phyloP scores from a whole-genome alignment of 768 basidiomycete species.

The Clathrus columnatus region DNA sequence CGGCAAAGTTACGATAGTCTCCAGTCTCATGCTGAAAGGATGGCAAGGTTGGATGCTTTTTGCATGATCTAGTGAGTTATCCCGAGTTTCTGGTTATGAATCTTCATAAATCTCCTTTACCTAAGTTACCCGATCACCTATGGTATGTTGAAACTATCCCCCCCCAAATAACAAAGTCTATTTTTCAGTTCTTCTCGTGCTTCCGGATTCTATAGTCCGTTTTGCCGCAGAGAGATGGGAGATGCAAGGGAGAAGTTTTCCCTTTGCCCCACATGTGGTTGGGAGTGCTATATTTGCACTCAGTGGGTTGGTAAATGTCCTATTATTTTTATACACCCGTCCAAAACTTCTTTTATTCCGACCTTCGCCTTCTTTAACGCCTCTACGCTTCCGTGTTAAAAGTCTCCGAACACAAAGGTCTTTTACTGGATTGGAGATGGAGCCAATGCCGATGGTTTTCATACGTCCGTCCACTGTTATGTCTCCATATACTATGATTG shows the following conservation, averaged over 20 bases:
- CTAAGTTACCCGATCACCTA: too few species aligned
- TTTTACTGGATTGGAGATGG: too few species aligned
- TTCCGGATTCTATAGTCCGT: constrained; percentile 3
- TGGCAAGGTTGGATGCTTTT: background rate
- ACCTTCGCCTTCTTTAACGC: background rate
- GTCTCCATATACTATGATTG: too few species aligned
- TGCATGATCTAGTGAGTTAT: constrained; percentile 1
- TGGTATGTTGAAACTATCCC: background rate
- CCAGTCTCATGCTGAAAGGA: background rate
- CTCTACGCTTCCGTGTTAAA: too few species aligned
- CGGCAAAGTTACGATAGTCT: background rate
- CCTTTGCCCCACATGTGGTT: constrained; percentile 5
- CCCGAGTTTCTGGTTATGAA: too few species aligned
- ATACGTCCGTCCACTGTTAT: too few species aligned
- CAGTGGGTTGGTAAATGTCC: constrained; percentile 12
- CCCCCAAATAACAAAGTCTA: background rate
- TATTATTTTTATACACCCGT: constrained; percentile 14
- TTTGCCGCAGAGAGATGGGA: background rate
- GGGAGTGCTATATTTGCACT: constrained; percentile 8
- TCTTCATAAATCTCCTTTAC: too few species aligned
- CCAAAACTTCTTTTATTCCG: constrained; percentile 15
- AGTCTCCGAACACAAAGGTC: too few species aligned
- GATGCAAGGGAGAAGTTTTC: background rate
- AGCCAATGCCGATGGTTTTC: too few species aligned
- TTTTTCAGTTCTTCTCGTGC: constrained; percentile 1